These are phyloP conservation scores for Tricholoma flavovirens DNA, from an alignment of 768 basidiomycete genomes.

Conservation along the genomic window DNA sequence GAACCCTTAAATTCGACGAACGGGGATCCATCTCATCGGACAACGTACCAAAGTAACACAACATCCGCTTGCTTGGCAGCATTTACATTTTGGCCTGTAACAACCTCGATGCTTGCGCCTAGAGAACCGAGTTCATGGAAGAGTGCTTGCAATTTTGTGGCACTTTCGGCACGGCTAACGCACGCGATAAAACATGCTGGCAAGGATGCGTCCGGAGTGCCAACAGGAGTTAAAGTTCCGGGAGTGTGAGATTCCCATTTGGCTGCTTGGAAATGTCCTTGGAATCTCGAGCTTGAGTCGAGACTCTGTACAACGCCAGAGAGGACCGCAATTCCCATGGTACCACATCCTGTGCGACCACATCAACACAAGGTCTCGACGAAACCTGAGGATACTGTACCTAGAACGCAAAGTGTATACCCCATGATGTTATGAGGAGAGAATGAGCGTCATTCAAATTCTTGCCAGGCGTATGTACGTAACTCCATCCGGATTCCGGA, in stretches of 20 bases:
- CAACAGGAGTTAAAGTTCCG: constrained; percentile 67
- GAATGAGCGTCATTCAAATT: not conserved
- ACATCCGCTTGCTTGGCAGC: constrained; percentile 78
- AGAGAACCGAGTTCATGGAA: constrained; percentile 57
- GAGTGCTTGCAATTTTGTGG: constrained; percentile 51
- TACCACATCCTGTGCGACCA: constrained; percentile 76
- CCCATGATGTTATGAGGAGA: constrained; percentile 53
- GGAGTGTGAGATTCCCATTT: constrained; percentile 49
- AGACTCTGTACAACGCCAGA: constrained; percentile 89
- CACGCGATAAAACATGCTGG: constrained; percentile 84
- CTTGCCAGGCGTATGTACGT: not conserved
- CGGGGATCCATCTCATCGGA: not conserved
- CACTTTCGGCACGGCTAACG: constrained; percentile 75
- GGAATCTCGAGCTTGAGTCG: constrained; percentile 33
- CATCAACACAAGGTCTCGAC: constrained; percentile 10
- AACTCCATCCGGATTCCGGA: not conserved
- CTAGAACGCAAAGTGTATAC: constrained; percentile 88
- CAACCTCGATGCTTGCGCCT: constrained; percentile 65
- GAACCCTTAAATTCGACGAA: not conserved
- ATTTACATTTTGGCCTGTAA: constrained; percentile 61
- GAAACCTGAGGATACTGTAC: constrained; percentile 28
- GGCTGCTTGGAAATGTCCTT: constrained; percentile 11
- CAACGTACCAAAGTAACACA: constrained; percentile 75
- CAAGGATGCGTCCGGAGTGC: constrained; percentile 56
- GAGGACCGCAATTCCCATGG: constrained; percentile 94